A percentile compares a stretch with the other conserved stretches of the same genome.
These are phyloP conservation scores for Aureobasidium sp. DNA, from an alignment of 2,329 filamentous ascomycete species.

Conservation along the genomic window DNA sequence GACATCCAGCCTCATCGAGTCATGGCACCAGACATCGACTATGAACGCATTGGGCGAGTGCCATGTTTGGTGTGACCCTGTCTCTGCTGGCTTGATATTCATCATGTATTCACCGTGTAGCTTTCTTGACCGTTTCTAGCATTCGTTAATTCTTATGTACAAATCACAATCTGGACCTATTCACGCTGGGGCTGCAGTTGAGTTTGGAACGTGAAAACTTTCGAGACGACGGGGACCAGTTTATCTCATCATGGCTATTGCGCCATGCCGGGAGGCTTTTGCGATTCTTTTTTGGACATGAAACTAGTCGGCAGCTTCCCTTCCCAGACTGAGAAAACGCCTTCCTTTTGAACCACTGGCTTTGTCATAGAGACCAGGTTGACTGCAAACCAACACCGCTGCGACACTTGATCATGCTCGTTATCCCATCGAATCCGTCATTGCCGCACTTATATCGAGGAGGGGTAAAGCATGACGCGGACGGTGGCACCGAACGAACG, in stretches of 20 bases:
- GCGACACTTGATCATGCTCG: constrained; percentile 12
- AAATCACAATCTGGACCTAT: background rate
- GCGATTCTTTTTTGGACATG: constrained; percentile 12
- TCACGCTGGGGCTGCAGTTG: background rate
- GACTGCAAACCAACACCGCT: constrained; percentile 13
- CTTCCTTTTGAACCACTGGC: constrained; percentile 12
- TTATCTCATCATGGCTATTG: constrained; percentile 13
- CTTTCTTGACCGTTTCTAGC: background rate
- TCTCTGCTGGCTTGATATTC: background rate
- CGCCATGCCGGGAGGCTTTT: constrained; percentile 13
- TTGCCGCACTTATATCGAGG: constrained; percentile 27
- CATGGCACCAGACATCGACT: background rate
- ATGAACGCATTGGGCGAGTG: background rate
- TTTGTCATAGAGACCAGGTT: constrained; percentile 5
- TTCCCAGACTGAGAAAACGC: constrained; percentile 13
- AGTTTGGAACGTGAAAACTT: constrained; percentile 10
- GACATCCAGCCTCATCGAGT: background rate
- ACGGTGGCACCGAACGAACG: constrained; percentile 75
- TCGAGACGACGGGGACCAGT: constrained; percentile 9
- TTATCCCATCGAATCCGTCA: constrained; percentile 2
- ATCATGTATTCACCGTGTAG: background rate
- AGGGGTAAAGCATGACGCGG: constrained; percentile 33
- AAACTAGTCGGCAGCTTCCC: constrained; percentile 13
- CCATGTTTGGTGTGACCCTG: background rate
- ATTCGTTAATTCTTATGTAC: background rate